Evolutionary conservation across 352 stramenopile species (phyloP).

Genomic region (Globisporangium acanthophoron): DNA sequence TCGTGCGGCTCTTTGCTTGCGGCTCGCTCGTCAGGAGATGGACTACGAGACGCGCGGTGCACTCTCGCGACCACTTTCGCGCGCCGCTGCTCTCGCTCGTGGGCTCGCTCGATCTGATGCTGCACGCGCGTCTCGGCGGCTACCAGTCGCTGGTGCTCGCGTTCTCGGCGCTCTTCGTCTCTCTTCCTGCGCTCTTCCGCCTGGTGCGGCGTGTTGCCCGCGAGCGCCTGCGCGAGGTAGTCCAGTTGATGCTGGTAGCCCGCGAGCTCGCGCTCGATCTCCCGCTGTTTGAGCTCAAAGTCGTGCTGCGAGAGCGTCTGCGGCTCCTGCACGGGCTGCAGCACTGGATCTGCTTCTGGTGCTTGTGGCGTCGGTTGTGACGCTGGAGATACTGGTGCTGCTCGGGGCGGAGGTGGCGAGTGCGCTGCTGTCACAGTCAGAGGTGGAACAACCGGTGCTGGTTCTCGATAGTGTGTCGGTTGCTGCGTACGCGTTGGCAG

Average conservation of each 20-base stretch:
- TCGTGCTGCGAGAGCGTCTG: slow-evolving; percentile 20
- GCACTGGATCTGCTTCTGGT: background rate
- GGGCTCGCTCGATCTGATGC: slow-evolving; percentile 41
- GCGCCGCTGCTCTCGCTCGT: slow-evolving; percentile 38
- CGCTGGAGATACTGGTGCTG: too few species aligned
- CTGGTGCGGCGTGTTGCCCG: slow-evolving; percentile 62
- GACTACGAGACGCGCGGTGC: slow-evolving; percentile 31
- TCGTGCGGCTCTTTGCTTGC: background rate
- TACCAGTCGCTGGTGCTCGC: slow-evolving; percentile 40
- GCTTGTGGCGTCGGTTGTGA: background rate
- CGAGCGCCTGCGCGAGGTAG: slow-evolving; percentile 57
- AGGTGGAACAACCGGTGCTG: too few species aligned
- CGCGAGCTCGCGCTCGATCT: slow-evolving; percentile 36
- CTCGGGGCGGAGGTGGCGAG: background rate
- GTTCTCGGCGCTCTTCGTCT: slow-evolving; percentile 38
- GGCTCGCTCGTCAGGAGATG: slow-evolving; percentile 22
- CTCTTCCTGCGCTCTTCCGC: slow-evolving; percentile 40
- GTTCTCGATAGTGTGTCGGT: too few species aligned
- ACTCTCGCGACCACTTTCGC: slow-evolving; percentile 19
- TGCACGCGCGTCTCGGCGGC: slow-evolving; percentile 41
- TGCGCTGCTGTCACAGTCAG: too few species aligned
- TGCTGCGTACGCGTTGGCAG: background rate
- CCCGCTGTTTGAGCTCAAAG: slow-evolving; percentile 22
- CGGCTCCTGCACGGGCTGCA: background rate
- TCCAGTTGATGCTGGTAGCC: slow-evolving; percentile 42